Conservation (phyloP, 441 rosid species). For the Melianthus villosus region DNA sequence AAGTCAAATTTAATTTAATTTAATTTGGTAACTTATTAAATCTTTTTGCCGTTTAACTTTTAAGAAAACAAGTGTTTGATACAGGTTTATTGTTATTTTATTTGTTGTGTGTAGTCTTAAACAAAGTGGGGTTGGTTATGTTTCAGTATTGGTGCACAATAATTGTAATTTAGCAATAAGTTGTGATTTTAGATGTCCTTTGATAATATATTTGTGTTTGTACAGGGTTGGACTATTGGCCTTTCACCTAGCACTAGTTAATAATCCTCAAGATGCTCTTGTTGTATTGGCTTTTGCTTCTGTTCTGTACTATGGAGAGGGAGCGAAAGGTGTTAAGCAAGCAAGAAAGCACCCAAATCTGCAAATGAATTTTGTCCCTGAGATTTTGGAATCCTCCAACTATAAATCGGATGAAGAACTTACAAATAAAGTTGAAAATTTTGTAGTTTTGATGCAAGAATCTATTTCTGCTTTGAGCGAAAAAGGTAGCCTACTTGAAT, state of each 20-base stretch:
- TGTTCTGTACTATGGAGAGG: slow-evolving; percentile 48
- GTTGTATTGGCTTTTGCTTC: slow-evolving; percentile 63
- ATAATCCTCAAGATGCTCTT: slow-evolving; percentile 57
- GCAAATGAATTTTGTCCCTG: slow-evolving; percentile 30
- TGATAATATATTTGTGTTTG: slow-evolving; percentile 10
- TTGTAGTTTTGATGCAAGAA: slow-evolving; percentile 32
- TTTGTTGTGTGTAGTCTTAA: no score
- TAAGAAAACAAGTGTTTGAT: no score
- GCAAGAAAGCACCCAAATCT: slow-evolving; percentile 34
- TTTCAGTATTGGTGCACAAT: no score
- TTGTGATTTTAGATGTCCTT: no score
- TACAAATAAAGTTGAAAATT: slow-evolving; percentile 35
- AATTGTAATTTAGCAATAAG: no score
- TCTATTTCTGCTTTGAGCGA: slow-evolving; percentile 31
- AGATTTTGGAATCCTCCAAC: slow-evolving; percentile 36
- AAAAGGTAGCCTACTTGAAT: slow-evolving; percentile 16
- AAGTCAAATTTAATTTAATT: slow-evolving; percentile 13
- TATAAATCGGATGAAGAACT: slow-evolving; percentile 43
- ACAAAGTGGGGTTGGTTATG: no score
- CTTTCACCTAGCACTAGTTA: slow-evolving; percentile 67
- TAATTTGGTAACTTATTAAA: no score
- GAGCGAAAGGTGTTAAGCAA: slow-evolving; percentile 51
- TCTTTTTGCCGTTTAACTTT: no score
- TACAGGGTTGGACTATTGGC: slow-evolving; percentile 76
- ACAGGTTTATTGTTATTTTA: no score